phyloP scores from a whole-genome alignment of 1,284 basidiomycete genomes.

The Tremellales sp. region DNA sequence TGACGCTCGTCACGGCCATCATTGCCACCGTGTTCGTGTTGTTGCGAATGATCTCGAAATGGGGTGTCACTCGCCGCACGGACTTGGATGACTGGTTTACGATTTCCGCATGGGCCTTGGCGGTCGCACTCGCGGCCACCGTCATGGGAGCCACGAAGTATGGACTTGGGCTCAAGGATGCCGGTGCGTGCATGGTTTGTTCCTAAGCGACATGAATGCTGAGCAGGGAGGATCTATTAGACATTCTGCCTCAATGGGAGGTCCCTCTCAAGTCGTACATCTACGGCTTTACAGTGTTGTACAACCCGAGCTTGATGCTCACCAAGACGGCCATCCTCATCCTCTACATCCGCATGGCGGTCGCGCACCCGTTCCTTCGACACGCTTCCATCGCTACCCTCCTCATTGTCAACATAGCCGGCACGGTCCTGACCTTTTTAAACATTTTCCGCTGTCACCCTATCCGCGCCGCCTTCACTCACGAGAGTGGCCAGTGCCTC shows the following conservation, averaged over 20 bases:
- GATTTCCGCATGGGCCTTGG: constrained; percentile 43
- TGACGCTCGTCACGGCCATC: constrained; percentile 32
- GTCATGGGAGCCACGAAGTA: constrained; percentile 35
- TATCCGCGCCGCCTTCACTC: constrained; percentile 32
- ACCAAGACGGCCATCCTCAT: constrained; percentile 46
- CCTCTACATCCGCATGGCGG: constrained; percentile 47
- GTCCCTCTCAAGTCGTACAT: constrained; percentile 26
- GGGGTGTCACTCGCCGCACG: constrained; percentile 33
- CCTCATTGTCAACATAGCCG: constrained; percentile 40
- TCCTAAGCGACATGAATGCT: not conserved
- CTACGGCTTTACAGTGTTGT: constrained; percentile 46
- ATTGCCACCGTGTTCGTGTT: constrained; percentile 39
- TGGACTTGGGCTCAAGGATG: constrained; percentile 40
- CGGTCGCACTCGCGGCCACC: constrained; percentile 24
- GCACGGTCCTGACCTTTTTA: constrained; percentile 43
- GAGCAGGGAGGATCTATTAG: constrained; percentile 6
- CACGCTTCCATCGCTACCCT: constrained; percentile 38
- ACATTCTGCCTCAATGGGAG: constrained; percentile 20
- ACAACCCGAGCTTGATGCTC: constrained; percentile 43
- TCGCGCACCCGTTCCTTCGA: constrained; percentile 40
- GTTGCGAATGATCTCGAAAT: constrained; percentile 41
- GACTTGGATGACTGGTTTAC: constrained; percentile 41
- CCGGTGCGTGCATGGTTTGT: constrained; percentile 19
- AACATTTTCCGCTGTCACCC: constrained; percentile 47
- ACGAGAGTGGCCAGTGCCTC: constrained; percentile 30